These are phyloP conservation scores for Angophora floribunda DNA, from an alignment of 345 rosid species.

Conservation along the genomic window DNA sequence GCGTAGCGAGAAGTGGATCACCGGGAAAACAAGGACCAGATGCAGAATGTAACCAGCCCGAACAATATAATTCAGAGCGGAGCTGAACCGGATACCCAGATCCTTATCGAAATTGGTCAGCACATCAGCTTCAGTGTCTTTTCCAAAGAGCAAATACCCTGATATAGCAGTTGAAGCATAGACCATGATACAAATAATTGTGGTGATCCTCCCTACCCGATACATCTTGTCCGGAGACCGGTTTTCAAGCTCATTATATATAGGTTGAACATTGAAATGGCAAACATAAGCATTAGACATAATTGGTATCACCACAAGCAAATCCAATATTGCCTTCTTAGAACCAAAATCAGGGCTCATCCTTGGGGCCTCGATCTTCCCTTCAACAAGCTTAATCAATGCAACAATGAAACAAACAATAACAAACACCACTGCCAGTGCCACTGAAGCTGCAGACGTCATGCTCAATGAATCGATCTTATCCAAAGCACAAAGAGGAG, in stretches of 20 bases:
- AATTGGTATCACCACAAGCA: constrained; percentile 89
- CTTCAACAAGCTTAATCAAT: constrained; percentile 69
- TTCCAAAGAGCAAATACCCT: constrained; percentile 82
- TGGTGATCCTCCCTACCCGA: constrained; percentile 74
- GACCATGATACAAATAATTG: constrained; percentile 53
- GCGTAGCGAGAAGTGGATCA: constrained; percentile 86
- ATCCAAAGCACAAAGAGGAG: constrained; percentile 75
- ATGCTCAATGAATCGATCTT: constrained; percentile 86
- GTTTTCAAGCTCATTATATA: constrained; percentile 82
- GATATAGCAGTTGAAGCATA: constrained; percentile 73
- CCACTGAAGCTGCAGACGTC: constrained; percentile 93
- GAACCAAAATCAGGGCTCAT: constrained; percentile 76
- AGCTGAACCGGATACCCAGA: constrained; percentile 73
- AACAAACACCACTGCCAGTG: constrained; percentile 81
- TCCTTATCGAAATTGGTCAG: constrained; percentile 86
- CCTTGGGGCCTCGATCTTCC: constrained; percentile 66
- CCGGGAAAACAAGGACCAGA: constrained; percentile 93
- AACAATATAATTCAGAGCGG: constrained; percentile 74
- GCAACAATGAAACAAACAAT: constrained; percentile 70
- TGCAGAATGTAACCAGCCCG: constrained; percentile 88
- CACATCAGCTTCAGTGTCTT: constrained; percentile 72
- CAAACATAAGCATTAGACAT: constrained; percentile 91
- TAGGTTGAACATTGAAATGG: constrained; percentile 92
- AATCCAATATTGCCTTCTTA: constrained; percentile 56
- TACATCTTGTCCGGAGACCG: constrained; percentile 79